Evolutionary conservation across 2,329 filamentous ascomycete species (phyloP).

Genomic region (Pseudocercospora cruenta): DNA sequence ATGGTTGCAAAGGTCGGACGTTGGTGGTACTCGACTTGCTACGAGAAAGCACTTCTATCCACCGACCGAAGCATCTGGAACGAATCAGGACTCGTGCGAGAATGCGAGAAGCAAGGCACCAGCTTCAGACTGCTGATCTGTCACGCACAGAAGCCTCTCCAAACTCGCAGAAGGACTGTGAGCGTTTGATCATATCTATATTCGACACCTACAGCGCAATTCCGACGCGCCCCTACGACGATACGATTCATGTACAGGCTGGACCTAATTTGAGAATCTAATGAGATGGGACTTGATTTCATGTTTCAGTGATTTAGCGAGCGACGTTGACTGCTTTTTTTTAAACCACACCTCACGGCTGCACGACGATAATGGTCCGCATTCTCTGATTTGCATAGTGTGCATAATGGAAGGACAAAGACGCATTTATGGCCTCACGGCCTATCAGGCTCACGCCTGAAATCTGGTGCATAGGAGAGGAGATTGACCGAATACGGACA

Average conservation of each 20-base stretch:
- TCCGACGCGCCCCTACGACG: neutral
- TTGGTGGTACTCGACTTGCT: slow-evolving; percentile 96
- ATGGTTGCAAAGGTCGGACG: slow-evolving; percentile 90
- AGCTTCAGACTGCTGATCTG: slow-evolving; percentile 90
- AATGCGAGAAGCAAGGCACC: slow-evolving; percentile 85
- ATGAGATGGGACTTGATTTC: neutral
- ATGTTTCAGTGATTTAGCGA: neutral
- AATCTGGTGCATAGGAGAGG: neutral
- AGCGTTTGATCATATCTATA: slow-evolving; percentile 45
- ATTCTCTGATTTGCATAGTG: neutral
- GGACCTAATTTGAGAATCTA: slow-evolving; percentile 1
- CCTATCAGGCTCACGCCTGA: neutral
- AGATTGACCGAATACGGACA: neutral
- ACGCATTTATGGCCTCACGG: neutral
- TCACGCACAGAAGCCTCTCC: slow-evolving; percentile 77
- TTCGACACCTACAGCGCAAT: neutral
- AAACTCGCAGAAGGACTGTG: slow-evolving; percentile 52
- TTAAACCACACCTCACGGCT: no score
- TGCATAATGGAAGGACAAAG: neutral
- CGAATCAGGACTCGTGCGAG: slow-evolving; percentile 72
- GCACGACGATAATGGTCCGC: neutral
- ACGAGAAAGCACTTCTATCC: slow-evolving; percentile 63
- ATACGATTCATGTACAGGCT: slow-evolving; percentile 7
- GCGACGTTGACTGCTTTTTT: neutral
- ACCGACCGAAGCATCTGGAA: slow-evolving; percentile 73